Evolutionary conservation across 2,329 filamentous ascomycete genomes (phyloP), one percentile per base, ranked within the genome.

Genomic region (Aspergillaceae sp.): DNA sequence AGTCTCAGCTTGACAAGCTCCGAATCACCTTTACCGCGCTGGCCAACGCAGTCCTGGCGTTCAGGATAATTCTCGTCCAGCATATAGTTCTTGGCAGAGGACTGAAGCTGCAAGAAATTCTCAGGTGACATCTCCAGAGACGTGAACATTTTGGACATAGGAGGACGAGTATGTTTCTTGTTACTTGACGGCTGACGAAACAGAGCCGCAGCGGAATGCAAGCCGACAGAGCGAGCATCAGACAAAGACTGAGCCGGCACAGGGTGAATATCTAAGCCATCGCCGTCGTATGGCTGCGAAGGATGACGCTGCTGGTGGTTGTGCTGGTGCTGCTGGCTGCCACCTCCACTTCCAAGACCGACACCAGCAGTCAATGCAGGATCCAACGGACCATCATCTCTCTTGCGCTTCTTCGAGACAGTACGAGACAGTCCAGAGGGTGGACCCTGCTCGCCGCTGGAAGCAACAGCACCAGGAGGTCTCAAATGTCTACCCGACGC

Each of bases 11-110:
- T 79, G 27, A 78, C 75, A 68, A 78, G 75, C 44, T 79, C 76
- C 0, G 72, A 73, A 46, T 78, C 75, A 0, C 74, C 74, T 47
- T 72, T 75, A 3, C 74, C 74, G 40, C 76, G 70, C 50, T 76
- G 76, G 3, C 76, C 77, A 6, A 80, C 75, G 48, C 77, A 79
- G n/a, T 73, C 72, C 45, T 74, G 73, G 11, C 77, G 66, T 49
- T 79, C 76, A 0, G 75, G 76, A 48, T 78, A 67, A 1, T 66
- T 59, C n/a, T 73, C 63, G 52, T 78, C 71, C 4, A 80, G 68
- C 77, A 80, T 80, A 55, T 76, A 80, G 7, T 60, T 59, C 50
- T 80, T 80, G 0, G 77, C 77, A 9, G 73, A 74, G 11, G 74
- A 70, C 55, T 79, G 76, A 5, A 80, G 60, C 42, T 75, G 71